Conservation (phyloP, 2,329 filamentous ascomycete species). For the Scedosporium apiospermum region DNA sequence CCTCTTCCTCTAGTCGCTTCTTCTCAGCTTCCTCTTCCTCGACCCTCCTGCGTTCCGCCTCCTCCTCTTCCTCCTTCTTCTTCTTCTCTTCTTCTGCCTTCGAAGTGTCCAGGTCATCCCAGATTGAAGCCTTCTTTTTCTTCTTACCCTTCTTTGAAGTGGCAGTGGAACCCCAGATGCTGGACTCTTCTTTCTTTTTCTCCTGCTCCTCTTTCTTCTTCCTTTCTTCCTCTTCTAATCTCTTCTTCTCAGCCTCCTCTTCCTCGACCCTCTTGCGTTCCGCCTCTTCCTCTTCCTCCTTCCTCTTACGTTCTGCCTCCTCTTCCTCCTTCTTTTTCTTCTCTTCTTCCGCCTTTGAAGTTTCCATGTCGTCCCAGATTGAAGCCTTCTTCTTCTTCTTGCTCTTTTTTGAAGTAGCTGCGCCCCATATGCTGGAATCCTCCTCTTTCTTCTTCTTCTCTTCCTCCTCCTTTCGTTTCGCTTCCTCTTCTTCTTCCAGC, state of each 20-base stretch:
- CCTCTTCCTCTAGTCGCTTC: constrained; percentile 4
- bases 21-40: neutral
- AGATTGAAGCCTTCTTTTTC: constrained; percentile 7
- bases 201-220: neutral
- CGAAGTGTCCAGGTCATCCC: neutral
- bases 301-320: neutral
- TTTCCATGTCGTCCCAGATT: constrained; percentile 4
- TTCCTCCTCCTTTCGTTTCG: neutral
- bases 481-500: constrained; percentile 1
- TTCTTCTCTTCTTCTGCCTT: neutral
- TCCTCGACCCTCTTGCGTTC: no score
- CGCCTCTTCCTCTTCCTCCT: no score
- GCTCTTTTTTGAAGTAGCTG: constrained; percentile 19
- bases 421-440: constrained; percentile 12
- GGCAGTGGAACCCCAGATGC: constrained; percentile 16
- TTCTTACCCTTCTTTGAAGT: constrained; percentile 17
- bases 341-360: neutral
- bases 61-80: neutral
- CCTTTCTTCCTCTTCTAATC: neutral
- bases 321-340: constrained; percentile 3
- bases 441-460: constrained; percentile 9
- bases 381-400: constrained; percentile 13
- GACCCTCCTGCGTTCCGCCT: neutral
- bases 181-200: constrained; percentile 7
- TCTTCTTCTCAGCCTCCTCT: no score